Evolutionary conservation across 1,284 basidiomycete species (phyloP).

Genomic region (Cronartium ribicola): DNA sequence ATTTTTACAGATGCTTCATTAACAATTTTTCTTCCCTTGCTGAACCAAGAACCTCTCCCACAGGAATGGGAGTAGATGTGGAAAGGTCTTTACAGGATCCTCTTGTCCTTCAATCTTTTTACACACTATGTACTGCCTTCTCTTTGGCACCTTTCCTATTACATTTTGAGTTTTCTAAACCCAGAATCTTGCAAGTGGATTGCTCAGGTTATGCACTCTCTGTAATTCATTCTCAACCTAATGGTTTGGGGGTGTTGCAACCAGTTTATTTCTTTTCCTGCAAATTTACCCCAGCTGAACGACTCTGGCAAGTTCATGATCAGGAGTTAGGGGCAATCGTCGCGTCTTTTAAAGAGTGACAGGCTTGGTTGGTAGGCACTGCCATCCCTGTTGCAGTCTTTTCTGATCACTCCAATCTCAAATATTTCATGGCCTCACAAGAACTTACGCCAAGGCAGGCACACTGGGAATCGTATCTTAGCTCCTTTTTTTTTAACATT

Average conservation of each 20-base stretch:
- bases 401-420: constrained; percentile 31
- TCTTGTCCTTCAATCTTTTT: neutral
- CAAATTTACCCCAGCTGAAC: neutral
- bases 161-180: constrained; percentile 15
- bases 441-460: constrained; percentile 8
- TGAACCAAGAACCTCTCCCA: neutral
- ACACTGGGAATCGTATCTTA: constrained; percentile 7
- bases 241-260: neutral
- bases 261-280: constrained; percentile 23
- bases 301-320: constrained; percentile 6
- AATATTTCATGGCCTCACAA: constrained; percentile 3
- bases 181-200: constrained; percentile 18
- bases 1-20: constrained; percentile 29
- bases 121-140: neutral
- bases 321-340: constrained; percentile 12
- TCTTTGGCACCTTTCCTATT: neutral
- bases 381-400: constrained; percentile 2
- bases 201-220: constrained; percentile 20
- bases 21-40: constrained; percentile 9
- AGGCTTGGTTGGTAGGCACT: constrained; percentile 21
- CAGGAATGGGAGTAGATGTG: neutral
- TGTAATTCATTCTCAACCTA: constrained; percentile 15
- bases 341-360: constrained; percentile 11
- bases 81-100: neutral
- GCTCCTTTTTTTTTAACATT: constrained; percentile 12